These are phyloP conservation scores for Nevesoporus exiguus DNA, from an alignment of 768 basidiomycete species.

Conservation along the genomic window DNA sequence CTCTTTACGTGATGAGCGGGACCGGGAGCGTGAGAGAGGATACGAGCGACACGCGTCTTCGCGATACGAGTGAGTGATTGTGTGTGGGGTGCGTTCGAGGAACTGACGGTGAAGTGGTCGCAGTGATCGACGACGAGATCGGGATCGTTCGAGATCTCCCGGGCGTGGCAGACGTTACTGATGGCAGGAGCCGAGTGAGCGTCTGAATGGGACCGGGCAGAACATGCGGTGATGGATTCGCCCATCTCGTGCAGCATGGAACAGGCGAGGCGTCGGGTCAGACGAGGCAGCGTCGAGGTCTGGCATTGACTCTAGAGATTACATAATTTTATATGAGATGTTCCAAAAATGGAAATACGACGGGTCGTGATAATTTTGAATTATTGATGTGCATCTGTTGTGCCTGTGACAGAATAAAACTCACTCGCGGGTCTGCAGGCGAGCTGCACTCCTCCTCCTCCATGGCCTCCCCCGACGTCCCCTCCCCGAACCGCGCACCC, in stretches of 20 bases:
- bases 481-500: neutral
- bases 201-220: neutral
- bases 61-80: slow-evolving; percentile 65
- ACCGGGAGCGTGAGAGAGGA: slow-evolving; percentile 66
- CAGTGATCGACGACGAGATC: slow-evolving; percentile 68
- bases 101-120: slow-evolving; percentile 15
- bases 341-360: slow-evolving; percentile 2
- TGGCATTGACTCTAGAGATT: slow-evolving; percentile 2
- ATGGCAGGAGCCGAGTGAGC: neutral
- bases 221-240: slow-evolving; percentile 9
- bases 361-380: slow-evolving; percentile 28
- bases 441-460: slow-evolving; percentile 23
- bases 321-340: slow-evolving; percentile 23
- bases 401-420: slow-evolving; percentile 38
- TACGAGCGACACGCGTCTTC: slow-evolving; percentile 66
- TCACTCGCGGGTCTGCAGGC: slow-evolving; percentile 16
- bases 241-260: slow-evolving; percentile 26
- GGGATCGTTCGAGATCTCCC: slow-evolving; percentile 73
- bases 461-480: neutral
- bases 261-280: slow-evolving; percentile 17
- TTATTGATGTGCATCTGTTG: slow-evolving; percentile 18
- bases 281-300: neutral
- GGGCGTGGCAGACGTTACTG: slow-evolving; percentile 55
- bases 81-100: slow-evolving; percentile 15
- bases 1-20: slow-evolving; percentile 57